phyloP scores from a whole-genome alignment of 345 rosid species.

The Eucalyptus microcorys region DNA sequence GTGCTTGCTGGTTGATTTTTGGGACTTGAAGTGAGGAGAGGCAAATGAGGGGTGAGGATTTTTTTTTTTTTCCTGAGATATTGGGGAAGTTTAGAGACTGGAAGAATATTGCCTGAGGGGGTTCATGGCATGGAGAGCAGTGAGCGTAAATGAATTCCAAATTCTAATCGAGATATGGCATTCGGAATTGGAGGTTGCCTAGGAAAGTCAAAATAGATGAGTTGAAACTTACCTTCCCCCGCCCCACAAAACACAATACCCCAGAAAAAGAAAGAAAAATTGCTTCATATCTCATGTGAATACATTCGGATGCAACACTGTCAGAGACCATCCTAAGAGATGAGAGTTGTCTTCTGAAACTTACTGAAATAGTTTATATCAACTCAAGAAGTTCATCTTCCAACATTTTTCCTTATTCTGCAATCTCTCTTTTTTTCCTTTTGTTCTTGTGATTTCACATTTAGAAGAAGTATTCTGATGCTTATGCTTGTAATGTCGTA shows the following conservation, averaged over 20 bases:
- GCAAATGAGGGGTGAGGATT: neutral
- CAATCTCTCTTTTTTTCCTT: neutral
- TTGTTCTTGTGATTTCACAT: neutral
- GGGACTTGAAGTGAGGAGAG: neutral
- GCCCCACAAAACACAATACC: neutral
- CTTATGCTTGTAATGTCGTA: neutral
- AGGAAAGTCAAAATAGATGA: neutral
- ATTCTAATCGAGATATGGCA: neutral
- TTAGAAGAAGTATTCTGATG: neutral
- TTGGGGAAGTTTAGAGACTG: neutral
- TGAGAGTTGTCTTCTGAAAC: neutral
- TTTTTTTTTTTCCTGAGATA: neutral
- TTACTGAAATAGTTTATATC: neutral
- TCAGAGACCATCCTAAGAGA: neutral
- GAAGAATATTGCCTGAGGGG: neutral
- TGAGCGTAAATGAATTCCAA: neutral
- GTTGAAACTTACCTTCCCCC: neutral
- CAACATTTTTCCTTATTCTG: neutral
- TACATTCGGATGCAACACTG: neutral
- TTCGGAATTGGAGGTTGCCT: neutral
- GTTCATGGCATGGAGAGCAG: neutral
- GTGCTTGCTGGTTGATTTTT: neutral
- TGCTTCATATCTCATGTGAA: neutral
- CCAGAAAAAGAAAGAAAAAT: neutral
- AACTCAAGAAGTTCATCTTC: neutral